phyloP scores from a whole-genome alignment of 768 basidiomycete species.

The Mycena metata region DNA sequence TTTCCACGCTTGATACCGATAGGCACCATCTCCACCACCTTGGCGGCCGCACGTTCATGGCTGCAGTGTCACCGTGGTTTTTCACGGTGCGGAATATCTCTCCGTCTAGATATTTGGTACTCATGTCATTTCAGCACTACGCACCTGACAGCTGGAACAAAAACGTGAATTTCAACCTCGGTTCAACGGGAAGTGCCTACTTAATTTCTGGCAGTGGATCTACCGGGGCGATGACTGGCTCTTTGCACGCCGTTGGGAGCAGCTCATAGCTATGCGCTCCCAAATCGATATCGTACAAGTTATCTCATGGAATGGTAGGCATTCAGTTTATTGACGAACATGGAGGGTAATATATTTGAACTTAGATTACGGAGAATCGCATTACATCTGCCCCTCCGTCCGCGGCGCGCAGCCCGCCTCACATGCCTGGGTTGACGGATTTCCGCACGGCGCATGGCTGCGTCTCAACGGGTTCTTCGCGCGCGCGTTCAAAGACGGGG shows the following conservation, averaged over 20 bases:
- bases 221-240: constrained; percentile 66
- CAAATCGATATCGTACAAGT: constrained; percentile 58
- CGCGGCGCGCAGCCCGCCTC: constrained; percentile 56
- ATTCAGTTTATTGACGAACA: background rate
- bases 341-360: too few relatives aligned
- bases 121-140: constrained; percentile 52
- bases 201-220: constrained; percentile 32
- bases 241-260: constrained; percentile 67
- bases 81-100: constrained; percentile 52
- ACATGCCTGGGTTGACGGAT: constrained; percentile 57
- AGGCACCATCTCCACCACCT: constrained; percentile 33
- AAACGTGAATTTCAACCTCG: constrained; percentile 42
- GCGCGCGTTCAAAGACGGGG: constrained; percentile 56
- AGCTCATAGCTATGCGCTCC: constrained; percentile 60
- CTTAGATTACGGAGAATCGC: constrained; percentile 56
- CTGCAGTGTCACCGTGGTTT: constrained; percentile 67
- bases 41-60: constrained; percentile 40
- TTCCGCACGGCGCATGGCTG: constrained; percentile 50
- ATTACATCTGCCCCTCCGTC: constrained; percentile 63
- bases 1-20: constrained; percentile 42
- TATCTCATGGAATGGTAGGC: constrained; percentile 67
- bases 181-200: background rate
- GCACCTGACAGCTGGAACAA: constrained; percentile 60
- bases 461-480: constrained; percentile 24
- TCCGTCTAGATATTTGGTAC: background rate